Conservation (phyloP, 1,139 yeast species). For the Pichia cactophila region DNA sequence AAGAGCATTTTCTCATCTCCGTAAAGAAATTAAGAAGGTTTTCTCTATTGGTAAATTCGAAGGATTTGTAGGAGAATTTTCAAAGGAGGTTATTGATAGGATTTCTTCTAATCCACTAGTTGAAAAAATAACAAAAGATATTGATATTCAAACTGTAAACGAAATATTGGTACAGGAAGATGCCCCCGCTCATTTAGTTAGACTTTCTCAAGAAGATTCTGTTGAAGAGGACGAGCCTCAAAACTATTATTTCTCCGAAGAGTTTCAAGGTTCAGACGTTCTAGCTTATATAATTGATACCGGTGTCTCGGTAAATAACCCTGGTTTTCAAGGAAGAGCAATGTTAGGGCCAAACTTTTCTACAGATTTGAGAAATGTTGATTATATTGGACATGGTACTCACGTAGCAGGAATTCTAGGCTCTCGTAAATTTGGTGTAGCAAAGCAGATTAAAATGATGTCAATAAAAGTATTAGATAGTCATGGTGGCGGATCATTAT, state of each 20-base stretch:
- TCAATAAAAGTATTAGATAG: constrained; percentile 66
- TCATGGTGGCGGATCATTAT: constrained; percentile 59
- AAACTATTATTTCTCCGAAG: constrained; percentile 38
- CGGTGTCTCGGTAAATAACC: constrained; percentile 41
- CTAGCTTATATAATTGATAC: constrained; percentile 79
- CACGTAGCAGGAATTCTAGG: constrained; percentile 92
- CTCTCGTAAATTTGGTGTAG: constrained; percentile 69
- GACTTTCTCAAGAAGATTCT: constrained; percentile 25
- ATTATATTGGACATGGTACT: constrained; percentile 59
- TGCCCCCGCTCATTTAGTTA: constrained; percentile 27
- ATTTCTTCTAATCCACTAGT: constrained; percentile 43
- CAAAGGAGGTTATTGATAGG: constrained; percentile 39
- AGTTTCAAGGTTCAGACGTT: constrained; percentile 44
- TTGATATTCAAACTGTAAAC: constrained; percentile 41
- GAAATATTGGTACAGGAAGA: constrained; percentile 26
- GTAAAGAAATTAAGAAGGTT: constrained; percentile 37
- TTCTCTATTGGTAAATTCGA: constrained; percentile 56
- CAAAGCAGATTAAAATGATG: constrained; percentile 55
- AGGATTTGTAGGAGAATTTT: constrained; percentile 56
- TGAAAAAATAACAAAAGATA: constrained; percentile 54
- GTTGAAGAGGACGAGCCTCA: constrained; percentile 20
- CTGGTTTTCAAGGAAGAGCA: constrained; percentile 48
- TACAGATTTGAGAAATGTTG: constrained; percentile 30
- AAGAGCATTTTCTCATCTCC: constrained; percentile 29
- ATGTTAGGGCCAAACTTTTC: constrained; percentile 42